phyloP scores from a whole-genome alignment of 106 monocot genomes.

The Ottelia alismoides region DNA sequence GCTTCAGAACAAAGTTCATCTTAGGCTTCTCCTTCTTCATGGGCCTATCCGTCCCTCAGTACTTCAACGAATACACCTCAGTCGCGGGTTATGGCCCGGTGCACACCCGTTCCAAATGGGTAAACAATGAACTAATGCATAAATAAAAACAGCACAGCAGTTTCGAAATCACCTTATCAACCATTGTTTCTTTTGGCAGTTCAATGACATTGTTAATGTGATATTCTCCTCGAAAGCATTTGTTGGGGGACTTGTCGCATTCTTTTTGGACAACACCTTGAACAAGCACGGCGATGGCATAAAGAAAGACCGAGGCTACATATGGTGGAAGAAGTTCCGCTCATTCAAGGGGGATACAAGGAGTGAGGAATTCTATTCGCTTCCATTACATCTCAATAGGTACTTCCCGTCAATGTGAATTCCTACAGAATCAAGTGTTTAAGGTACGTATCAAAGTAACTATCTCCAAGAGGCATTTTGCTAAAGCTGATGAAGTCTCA shows the following conservation, averaged over 20 bases:
- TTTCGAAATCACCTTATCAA: neutral
- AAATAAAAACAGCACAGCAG: neutral
- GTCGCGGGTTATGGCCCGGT: constrained; percentile 94
- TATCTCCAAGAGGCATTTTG: too few species aligned
- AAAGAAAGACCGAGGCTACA: constrained; percentile 50
- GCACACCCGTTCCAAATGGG: constrained; percentile 84
- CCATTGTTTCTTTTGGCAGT: constrained; percentile 21
- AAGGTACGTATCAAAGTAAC: too few species aligned
- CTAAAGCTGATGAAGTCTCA: too few species aligned
- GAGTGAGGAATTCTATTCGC: constrained; percentile 65
- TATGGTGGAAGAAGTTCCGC: constrained; percentile 74
- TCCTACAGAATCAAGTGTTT: too few species aligned
- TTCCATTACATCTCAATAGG: constrained; percentile 64
- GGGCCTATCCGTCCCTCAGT: constrained; percentile 90
- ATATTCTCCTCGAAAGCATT: constrained; percentile 70
- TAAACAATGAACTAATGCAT: constrained; percentile 16
- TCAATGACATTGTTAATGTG: constrained; percentile 70
- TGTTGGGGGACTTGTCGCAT: constrained; percentile 49
- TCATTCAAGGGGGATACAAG: constrained; percentile 48
- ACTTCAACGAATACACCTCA: constrained; percentile 98
- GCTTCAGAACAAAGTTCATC: constrained; percentile 93
- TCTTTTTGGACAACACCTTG: constrained; percentile 60
- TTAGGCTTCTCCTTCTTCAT: constrained; percentile 85
- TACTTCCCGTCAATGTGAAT: constrained; percentile 50
- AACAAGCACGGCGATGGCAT: constrained; percentile 22